Evolutionary conservation across 1,284 basidiomycete genomes (phyloP).

Genomic region (Chondrostereum purpureum): DNA sequence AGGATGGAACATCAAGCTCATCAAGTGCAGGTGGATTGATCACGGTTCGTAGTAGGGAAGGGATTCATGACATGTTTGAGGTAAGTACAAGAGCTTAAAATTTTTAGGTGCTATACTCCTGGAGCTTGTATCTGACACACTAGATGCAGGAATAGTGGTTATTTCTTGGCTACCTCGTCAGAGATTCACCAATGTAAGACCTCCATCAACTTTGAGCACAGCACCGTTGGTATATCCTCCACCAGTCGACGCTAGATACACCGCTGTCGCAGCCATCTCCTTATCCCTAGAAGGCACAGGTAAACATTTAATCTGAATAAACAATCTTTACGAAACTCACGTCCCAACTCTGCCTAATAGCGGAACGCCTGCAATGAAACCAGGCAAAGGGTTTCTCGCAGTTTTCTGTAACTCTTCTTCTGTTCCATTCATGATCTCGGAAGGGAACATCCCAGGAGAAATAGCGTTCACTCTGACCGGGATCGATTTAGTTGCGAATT

Average conservation of each 20-base stretch:
- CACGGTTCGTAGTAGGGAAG: too few species aligned
- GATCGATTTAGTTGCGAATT: constrained; percentile 37
- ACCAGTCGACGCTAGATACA: constrained; percentile 1
- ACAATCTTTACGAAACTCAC: neutral
- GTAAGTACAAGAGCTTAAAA: too few species aligned
- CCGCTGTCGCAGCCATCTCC: constrained; percentile 3
- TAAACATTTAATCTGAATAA: neutral
- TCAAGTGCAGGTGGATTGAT: too few species aligned
- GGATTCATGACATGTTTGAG: too few species aligned
- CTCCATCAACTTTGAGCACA: constrained; percentile 2
- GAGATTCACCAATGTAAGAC: constrained; percentile 1
- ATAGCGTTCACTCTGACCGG: constrained; percentile 40
- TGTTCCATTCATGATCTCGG: constrained; percentile 46
- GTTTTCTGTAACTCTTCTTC: neutral
- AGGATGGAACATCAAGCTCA: too few species aligned
- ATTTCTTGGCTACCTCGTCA: too few species aligned
- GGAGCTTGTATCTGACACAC: too few species aligned
- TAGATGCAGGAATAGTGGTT: too few species aligned
- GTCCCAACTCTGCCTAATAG: neutral
- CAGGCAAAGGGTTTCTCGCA: neutral
- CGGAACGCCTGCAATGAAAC: neutral
- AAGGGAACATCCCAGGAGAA: constrained; percentile 37
- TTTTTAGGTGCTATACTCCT: too few species aligned
- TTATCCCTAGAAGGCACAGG: neutral
- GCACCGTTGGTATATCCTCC: constrained; percentile 3